These are phyloP conservation scores for Clavispora asparagi DNA, from an alignment of 805 yeast species.

Conservation along the genomic window DNA sequence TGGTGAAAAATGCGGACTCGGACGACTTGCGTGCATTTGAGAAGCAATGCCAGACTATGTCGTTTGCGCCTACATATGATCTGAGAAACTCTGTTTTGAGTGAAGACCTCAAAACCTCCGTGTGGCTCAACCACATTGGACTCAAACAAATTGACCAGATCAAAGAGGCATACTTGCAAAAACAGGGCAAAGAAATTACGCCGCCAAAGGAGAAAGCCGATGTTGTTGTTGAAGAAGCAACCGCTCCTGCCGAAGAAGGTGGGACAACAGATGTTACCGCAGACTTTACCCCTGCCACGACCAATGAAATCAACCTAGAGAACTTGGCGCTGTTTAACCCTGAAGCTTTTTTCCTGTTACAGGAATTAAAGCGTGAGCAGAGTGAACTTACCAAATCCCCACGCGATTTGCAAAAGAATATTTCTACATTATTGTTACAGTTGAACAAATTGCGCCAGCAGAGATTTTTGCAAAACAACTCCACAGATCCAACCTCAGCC, in stretches of 20 bases:
- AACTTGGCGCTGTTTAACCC: conserved; percentile 35
- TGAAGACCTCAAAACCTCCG: conserved; percentile 24
- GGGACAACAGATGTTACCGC: background rate
- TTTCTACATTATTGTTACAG: conserved; percentile 27
- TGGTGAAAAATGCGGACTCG: conserved; percentile 19
- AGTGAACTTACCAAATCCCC: conserved; percentile 22
- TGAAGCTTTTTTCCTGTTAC: conserved; percentile 19
- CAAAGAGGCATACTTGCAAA: conserved; percentile 10
- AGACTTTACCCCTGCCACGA: background rate
- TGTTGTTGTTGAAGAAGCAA: conserved; percentile 4
- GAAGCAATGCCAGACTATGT: conserved; percentile 20
- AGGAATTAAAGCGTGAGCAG: conserved; percentile 22
- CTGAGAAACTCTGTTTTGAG: conserved; percentile 30
- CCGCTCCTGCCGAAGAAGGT: conserved; percentile 3
- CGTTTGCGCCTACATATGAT: conserved; percentile 35
- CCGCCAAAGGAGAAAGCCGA: conserved; percentile 6
- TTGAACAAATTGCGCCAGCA: conserved; percentile 38
- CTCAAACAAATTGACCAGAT: conserved; percentile 24
- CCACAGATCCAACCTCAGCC: conserved; percentile 22
- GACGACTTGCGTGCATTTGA: conserved; percentile 16
- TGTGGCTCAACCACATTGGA: conserved; percentile 40
- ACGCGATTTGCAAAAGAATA: conserved; percentile 27
- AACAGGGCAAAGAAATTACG: conserved; percentile 2
- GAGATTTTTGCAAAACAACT: conserved; percentile 27
- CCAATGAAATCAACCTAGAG: conserved; percentile 21